A percentile compares a stretch with the other conserved stretches of the same genome.
Evolutionary conservation across 179 eudicot genomes (phyloP).

Genomic region (Pouteria campechiana): DNA sequence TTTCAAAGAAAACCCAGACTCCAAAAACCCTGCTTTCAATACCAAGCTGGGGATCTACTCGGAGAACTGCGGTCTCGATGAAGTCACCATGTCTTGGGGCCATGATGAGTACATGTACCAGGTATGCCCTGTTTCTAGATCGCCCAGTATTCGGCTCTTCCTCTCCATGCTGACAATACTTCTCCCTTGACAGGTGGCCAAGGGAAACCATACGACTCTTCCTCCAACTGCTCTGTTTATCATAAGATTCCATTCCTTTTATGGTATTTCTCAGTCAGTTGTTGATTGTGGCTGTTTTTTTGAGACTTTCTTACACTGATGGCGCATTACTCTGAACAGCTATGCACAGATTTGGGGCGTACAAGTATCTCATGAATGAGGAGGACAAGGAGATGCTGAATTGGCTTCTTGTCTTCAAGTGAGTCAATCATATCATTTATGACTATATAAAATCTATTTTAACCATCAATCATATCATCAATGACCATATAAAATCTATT

Average conservation of each 20-base stretch:
- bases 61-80: conserved; percentile 31
- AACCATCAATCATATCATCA: too few species aligned
- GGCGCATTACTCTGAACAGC: conserved; percentile 1
- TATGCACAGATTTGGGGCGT: conserved; percentile 16
- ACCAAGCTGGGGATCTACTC: conserved; percentile 30
- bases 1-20: conserved; percentile 34
- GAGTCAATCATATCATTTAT: too few species aligned
- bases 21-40: conserved; percentile 19
- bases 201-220: conserved; percentile 16
- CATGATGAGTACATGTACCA: conserved; percentile 53
- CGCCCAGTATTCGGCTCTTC: not conserved
- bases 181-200: conserved; percentile 6
- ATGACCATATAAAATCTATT: too few species aligned
- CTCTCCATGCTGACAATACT: not conserved
- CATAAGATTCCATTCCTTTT: conserved; percentile 19
- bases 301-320: not conserved
- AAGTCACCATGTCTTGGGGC: conserved; percentile 39
- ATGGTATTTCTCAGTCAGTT: not conserved
- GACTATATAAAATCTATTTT: too few species aligned
- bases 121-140: conserved; percentile 11
- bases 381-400: conserved; percentile 14
- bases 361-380: conserved; percentile 16
- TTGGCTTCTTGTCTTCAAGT: conserved; percentile 18
- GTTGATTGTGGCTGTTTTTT: not conserved
- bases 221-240: conserved; percentile 21